Evolutionary conservation across 2,329 filamentous ascomycete genomes (phyloP), one percentile per base, ranked within the genome.

Genomic region (Knoxdaviesia capensis): DNA sequence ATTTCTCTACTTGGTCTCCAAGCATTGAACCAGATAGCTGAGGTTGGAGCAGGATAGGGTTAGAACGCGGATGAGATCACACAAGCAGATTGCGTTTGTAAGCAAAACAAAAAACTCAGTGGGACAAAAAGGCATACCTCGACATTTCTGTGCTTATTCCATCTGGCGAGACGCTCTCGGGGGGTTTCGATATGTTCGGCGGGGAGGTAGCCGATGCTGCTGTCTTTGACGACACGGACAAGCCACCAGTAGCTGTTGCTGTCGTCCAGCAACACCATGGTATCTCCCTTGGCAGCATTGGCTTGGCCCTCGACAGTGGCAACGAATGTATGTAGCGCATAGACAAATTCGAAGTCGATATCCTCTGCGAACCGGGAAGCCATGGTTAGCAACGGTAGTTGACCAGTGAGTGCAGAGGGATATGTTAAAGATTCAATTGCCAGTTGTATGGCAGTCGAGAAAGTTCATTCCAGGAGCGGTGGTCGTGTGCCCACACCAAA

Each of bases 221-320:
- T 92, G 60, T 98, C 90, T 59, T 96, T 96, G 42, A 96, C 87
- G 38, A 98, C 83, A 49, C 88, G 74, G 9, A 98, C 90, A 46
- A 98, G 73, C 90, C 90, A 98, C 90, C 90, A 98, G 59, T 98
- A 98, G 62, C 87, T 96, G 63, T 98, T 98, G 63, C 86, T 96
- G 54, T 98, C 90, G 54, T 98, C 90, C 28, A 98, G 72, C 48
- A 98, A 68, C 42, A 96, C 88, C 90, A 98, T 98, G 9, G 88
- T 96, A 55, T 98, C 90, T 41, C 90, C 90, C 62, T 98, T 98
- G 33, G 85, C 92, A 45, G 90, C 90, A 65, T 96, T 98, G 47
- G 90, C 90, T 61, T 98, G 90, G 31, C 90, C 90, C 61, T 98
- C 90, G 40, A 98, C 90, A 1, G 90, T 96, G 31, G 90, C 90